phyloP scores from a whole-genome alignment of 2,329 filamentous ascomycete genomes.

The Colletotrichum sp. region DNA sequence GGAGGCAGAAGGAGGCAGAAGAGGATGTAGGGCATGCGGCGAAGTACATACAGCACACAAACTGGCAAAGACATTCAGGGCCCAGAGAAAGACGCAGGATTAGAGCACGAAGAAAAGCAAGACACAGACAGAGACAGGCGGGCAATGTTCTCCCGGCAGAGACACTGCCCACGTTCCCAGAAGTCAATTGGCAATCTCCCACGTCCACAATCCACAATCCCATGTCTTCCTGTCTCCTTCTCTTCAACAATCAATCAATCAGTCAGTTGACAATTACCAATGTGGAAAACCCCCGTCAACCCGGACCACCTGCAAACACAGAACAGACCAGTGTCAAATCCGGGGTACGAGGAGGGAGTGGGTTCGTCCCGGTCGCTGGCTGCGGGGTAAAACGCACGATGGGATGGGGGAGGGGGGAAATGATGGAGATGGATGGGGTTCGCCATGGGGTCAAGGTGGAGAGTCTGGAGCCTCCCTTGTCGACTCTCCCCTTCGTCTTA shows the following conservation, averaged over 20 bases:
- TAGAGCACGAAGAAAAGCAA: background rate
- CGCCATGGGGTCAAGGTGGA: background rate
- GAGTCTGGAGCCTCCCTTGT: background rate
- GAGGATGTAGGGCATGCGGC: background rate
- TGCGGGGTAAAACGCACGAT: conserved; percentile 14
- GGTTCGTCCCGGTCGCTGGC: conserved; percentile 1
- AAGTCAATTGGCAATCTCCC: background rate
- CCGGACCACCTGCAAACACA: background rate
- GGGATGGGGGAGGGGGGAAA: background rate
- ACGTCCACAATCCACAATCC: background rate
- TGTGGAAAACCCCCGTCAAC: background rate
- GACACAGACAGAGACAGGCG: background rate
- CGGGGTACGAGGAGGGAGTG: conserved; percentile 7
- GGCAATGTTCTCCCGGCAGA: background rate
- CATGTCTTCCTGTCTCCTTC: background rate
- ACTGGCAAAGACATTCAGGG: background rate
- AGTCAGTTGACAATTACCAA: background rate
- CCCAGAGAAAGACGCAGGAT: background rate
- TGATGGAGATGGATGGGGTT: background rate
- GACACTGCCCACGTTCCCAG: background rate
- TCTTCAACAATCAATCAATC: background rate
- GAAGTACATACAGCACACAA: background rate
- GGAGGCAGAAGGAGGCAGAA: background rate
- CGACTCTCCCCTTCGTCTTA: background rate
- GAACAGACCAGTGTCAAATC: conserved; percentile 4